Conservation (phyloP, 345 rosid species). For the Arabidopsis thaliana region DNA sequence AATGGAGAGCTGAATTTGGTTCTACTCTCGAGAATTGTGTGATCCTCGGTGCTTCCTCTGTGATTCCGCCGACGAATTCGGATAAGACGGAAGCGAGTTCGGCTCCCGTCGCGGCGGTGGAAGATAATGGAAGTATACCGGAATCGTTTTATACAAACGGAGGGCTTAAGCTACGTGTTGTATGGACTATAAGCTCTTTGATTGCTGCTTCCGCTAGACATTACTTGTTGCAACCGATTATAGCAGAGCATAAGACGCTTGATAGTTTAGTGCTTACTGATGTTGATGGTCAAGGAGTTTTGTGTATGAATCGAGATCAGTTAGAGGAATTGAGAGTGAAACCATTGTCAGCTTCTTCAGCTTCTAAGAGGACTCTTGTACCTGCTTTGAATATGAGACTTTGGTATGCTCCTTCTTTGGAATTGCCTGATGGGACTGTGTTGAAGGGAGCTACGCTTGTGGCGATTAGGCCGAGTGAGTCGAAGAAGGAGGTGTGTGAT, state of each 20-base stretch:
- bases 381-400: slow-evolving; percentile 95
- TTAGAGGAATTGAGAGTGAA: slow-evolving; percentile 90
- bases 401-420: slow-evolving; percentile 91
- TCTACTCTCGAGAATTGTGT: slow-evolving; percentile 93
- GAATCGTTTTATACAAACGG: slow-evolving; percentile 96
- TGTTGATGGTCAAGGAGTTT: slow-evolving; percentile 87
- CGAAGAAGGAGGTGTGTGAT: slow-evolving; percentile 75
- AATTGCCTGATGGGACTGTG: slow-evolving; percentile 80
- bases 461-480: slow-evolving; percentile 88
- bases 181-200: slow-evolving; percentile 93
- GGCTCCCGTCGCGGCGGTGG: slow-evolving; percentile 23
- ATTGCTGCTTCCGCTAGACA: slow-evolving; percentile 99
- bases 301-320: slow-evolving; percentile 87
- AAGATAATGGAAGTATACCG: slow-evolving; percentile 89
- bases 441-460: slow-evolving; percentile 90
- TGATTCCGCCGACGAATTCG: slow-evolving; percentile 44
- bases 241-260: slow-evolving; percentile 86
- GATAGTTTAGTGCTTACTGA: slow-evolving; percentile 81
- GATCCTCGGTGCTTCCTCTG: slow-evolving; percentile 89
- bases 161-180: slow-evolving; percentile 88
- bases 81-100: background rate
- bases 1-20: slow-evolving; percentile 96
- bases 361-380: slow-evolving; percentile 93
- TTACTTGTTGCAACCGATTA: slow-evolving; percentile 85
- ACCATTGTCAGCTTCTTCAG: slow-evolving; percentile 91